Base-by-base conservation (phyloP, 2,329 filamentous ascomycete genomes). In the Sclerotinia sclerotiorum region DNA sequence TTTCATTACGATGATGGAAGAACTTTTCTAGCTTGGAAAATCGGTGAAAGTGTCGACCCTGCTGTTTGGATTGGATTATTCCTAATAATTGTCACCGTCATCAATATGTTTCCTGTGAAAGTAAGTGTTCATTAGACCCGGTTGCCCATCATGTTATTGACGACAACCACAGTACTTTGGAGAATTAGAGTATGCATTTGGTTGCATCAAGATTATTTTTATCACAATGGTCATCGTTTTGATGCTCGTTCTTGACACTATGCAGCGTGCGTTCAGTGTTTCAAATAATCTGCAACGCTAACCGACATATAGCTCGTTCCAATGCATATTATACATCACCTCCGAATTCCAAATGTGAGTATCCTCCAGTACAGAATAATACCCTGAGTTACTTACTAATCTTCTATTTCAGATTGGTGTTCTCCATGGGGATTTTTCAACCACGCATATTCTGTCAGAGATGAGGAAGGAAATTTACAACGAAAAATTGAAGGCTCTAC, bases 341-440 rank as follows among this genome's bases (percentile, higher is more conserved):
- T 2, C 66, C 79, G 5, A 77, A 79, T 3, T 77, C 79, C 1
- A 78, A 76, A 68, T 79, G 80, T 81, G 74, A 69, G 72, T 64
- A n/a, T 32, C 13, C 2, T 4, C 10, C 21, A 11, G 8, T 19
- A 17, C 64, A 13, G 10, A 35, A 3, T n/a, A 19, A 24, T 42
- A 13, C 13, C 2, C 29, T 29, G 21, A 11, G 7, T 48, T 27
- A 48, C 27, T 48, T 35, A 48, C 39, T 58, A 27, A 35, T 13
- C 29, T 6, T 29, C 15, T 15, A n/a, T 17, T 39, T 19, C 32
- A 79, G 77, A 77, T 70, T 79, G 77, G 78, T 73, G 78, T 42
- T 68, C 72, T 0, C 79, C 80, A 1, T 81, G 79, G 46, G 75
- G 76, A 7, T 81, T 81, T 71, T 81, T 81, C 71, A 79, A 77